A percentile compares a stretch with the other conserved stretches of the same genome.
Conservation (phyloP, 805 yeast species). For the Candida dajiaensis region DNA sequence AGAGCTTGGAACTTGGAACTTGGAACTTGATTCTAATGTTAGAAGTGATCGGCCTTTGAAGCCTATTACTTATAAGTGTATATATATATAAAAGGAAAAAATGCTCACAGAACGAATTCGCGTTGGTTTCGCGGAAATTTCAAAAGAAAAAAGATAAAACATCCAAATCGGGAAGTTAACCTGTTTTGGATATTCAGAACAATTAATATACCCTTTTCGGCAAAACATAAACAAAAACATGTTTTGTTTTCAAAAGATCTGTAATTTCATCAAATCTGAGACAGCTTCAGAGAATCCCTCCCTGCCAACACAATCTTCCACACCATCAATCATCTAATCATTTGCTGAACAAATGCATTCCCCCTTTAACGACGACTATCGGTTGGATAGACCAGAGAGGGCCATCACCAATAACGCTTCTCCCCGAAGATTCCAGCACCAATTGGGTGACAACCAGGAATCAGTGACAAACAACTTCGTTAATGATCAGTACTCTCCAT, state of each 20-base stretch:
- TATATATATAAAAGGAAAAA: too few species aligned
- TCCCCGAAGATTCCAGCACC: conserved; percentile 16
- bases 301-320: neutral
- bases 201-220: conserved; percentile 14
- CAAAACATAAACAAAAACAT: conserved; percentile 17
- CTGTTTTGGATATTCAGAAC: neutral
- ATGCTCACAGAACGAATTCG: neutral
- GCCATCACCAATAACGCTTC: conserved; percentile 14
- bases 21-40: too few species aligned
- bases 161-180: conserved; percentile 1
- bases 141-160: neutral
- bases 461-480: conserved; percentile 13
- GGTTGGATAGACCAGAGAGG: conserved; percentile 19
- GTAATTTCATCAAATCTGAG: too few species aligned
- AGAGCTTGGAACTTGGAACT: neutral
- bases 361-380: conserved; percentile 25
- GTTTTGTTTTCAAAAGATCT: neutral
- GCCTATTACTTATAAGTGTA: too few species aligned
- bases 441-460: neutral
- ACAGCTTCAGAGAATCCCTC: too few species aligned
- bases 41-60: neutral
- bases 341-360: conserved; percentile 14
- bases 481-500: conserved; percentile 5
- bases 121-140: neutral
- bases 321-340: neutral